These are phyloP conservation scores for Rhododendron mucronatum DNA, from an alignment of 148 eudicot species.

Conservation along the genomic window DNA sequence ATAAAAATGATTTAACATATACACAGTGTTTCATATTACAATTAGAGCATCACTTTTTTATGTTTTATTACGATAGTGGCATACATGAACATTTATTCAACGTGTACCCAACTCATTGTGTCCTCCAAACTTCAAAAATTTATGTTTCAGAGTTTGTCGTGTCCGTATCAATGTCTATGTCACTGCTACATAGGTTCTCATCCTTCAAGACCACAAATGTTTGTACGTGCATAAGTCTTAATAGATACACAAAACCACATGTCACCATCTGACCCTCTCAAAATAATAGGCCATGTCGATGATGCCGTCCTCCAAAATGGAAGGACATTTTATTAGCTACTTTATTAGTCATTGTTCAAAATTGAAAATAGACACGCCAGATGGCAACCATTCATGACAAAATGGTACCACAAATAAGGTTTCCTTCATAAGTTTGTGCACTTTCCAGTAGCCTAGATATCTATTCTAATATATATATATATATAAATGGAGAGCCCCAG, in stretches of 20 bases:
- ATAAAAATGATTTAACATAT: too few relatives aligned
- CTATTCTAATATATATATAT: too few relatives aligned
- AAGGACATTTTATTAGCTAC: not conserved
- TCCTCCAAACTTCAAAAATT: not conserved
- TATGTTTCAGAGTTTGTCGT: not conserved
- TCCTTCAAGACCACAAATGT: not conserved
- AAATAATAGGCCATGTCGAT: not conserved
- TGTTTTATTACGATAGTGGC: not conserved
- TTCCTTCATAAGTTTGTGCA: not conserved
- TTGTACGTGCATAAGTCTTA: not conserved
- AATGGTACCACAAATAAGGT: not conserved
- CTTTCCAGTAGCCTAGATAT: not conserved
- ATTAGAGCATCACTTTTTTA: not conserved
- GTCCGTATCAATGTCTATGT: not conserved
- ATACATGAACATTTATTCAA: not conserved
- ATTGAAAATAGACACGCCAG: not conserved
- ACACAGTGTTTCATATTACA: not conserved
- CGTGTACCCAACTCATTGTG: not conserved
- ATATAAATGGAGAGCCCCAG: too few relatives aligned
- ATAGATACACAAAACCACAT: not conserved
- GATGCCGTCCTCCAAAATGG: too few relatives aligned
- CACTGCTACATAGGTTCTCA: not conserved
- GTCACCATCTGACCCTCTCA: not conserved
- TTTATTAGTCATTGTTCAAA: not conserved
- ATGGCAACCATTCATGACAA: not conserved